Base-by-base conservation (phyloP, 2,329 filamentous ascomycete genomes). In the Parafenestella ontariensis region DNA sequence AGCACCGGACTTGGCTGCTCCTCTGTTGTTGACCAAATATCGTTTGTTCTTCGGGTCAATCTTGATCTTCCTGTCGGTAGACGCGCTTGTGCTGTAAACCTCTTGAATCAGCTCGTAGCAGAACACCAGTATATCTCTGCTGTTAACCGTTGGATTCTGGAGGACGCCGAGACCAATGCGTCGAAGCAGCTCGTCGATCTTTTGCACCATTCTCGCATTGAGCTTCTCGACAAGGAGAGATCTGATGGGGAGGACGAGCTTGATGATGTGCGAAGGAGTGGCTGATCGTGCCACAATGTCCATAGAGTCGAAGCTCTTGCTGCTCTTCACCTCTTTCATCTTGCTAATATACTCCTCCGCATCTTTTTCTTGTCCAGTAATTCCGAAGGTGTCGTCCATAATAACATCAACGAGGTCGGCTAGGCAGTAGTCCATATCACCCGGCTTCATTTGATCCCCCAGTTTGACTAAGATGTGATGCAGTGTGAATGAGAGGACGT, bases 241-340 rank as follows among this genome's bases (percentile, higher is more conserved):
- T 66, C 91, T 90, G 42, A 98, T 81, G 1, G 95, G 96, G 48
- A 83, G 83, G 46, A 97, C 83, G 3, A 99, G 85, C 45, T 89
- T 85, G 43, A 89, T 87, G 5, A 98, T 83, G 52, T 88, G 86
- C 46, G 78, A 81, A 21, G 97, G 82, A 1, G 92, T 94, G 1
- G 91, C 88, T 43, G 88, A 92, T 69, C 89, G 91, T 23, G 95
- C 90, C 61, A 98, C 83, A 15, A 98, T 82, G 74, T 98, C 94
- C 88, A 98, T 96, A 0, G 95, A 96, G 71, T 99, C 96, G 69
- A 93, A 96, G 72, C 93, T 97, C 81, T 98, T 99, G 81, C 91
- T 97, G 76, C 91, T 95, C 80, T 96, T 98, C 52, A 99, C 89
- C 77, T 99, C 95, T 76, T 96, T 96, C 89, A 96, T 97, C 76